Conservation (phyloP, 345 rosid species). For the Salix brachista region DNA sequence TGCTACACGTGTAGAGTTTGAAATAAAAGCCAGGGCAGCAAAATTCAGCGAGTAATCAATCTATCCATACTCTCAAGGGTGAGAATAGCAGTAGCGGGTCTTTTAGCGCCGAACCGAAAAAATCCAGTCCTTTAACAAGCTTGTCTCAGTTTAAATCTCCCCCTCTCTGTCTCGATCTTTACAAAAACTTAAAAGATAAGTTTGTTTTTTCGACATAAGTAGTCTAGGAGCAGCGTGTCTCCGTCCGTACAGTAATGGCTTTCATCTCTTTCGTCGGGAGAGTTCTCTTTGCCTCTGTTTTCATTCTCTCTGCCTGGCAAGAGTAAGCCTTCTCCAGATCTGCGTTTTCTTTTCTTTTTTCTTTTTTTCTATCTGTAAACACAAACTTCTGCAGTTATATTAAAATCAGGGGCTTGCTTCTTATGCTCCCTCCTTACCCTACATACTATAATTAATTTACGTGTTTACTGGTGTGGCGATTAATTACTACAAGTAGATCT, state of each 20-base stretch:
- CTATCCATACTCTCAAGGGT: conserved; percentile 3
- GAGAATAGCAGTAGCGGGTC: background rate
- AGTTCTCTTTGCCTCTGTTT: conserved; percentile 63
- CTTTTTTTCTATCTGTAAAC: background rate
- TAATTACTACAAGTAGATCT: background rate
- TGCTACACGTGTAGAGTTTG: conserved; percentile 22
- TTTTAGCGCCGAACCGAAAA: background rate
- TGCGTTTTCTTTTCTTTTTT: too few relatives aligned
- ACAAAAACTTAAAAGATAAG: background rate
- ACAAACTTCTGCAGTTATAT: background rate
- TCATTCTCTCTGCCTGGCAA: conserved; percentile 72
- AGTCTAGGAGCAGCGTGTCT: background rate
- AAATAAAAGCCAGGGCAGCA: background rate
- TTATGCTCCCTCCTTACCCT: background rate
- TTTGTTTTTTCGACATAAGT: background rate
- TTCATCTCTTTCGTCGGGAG: conserved; percentile 54
- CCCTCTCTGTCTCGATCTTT: conserved; percentile 11
- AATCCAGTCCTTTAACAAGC: background rate
- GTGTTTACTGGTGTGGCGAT: background rate
- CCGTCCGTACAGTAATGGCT: conserved; percentile 24
- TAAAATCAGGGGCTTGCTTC: background rate
- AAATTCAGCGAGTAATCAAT: background rate
- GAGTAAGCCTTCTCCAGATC: conserved; percentile 39
- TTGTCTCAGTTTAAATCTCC: conserved; percentile 6
- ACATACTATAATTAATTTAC: background rate